These are phyloP conservation scores for Saccharomycopsis sp. DNA, from an alignment of 805 yeast genomes.

Conservation along the genomic window DNA sequence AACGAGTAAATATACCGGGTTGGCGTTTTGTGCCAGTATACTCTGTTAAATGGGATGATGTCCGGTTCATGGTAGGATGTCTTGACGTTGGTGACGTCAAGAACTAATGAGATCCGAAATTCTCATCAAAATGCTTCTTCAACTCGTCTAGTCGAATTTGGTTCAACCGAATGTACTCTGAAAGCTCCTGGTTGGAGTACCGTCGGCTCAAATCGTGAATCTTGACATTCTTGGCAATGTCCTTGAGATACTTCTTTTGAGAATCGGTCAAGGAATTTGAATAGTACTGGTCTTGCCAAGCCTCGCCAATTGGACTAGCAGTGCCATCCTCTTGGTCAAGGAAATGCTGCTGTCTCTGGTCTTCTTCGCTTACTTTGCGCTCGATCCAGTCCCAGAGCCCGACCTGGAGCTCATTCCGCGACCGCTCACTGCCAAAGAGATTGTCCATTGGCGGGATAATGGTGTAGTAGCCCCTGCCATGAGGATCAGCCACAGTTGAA, in stretches of 20 bases:
- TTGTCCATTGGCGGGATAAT: constrained; percentile 17
- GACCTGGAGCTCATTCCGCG: constrained; percentile 14
- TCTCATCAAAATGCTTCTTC: constrained; percentile 2
- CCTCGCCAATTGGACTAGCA: background rate
- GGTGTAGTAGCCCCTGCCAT: constrained; percentile 7
- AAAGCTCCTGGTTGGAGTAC: constrained; percentile 17
- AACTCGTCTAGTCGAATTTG: constrained; percentile 13
- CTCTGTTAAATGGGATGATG: no score
- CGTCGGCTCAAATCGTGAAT: constrained; percentile 3
- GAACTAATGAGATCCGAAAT: no score
- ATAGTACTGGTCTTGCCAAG: constrained; percentile 16
- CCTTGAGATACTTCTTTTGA: constrained; percentile 11
- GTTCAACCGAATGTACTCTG: constrained; percentile 17
- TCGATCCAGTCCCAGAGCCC: constrained; percentile 21
- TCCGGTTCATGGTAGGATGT: no score
- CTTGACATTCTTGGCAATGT: constrained; percentile 1
- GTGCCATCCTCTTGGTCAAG: background rate
- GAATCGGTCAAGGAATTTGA: constrained; percentile 1
- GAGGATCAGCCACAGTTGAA: background rate
- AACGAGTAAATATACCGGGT: no score
- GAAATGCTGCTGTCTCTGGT: background rate
- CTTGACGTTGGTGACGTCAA: no score
- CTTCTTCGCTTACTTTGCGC: background rate
- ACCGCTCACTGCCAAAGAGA: constrained; percentile 3
- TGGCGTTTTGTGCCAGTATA: no score